phyloP scores from a whole-genome alignment of 805 yeast species.

The Ogataea polymorpha region DNA sequence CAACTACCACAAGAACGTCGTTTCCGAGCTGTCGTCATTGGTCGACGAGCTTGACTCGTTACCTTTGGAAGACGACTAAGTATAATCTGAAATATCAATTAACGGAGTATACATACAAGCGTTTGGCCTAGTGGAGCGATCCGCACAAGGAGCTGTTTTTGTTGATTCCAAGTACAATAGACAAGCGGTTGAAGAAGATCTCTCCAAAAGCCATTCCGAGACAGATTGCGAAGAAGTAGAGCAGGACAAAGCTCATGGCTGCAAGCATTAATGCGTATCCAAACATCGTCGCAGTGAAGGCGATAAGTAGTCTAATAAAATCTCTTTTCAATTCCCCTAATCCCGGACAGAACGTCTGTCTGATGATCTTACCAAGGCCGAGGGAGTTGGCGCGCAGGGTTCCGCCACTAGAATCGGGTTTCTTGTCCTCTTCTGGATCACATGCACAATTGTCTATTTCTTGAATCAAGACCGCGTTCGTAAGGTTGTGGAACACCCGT shows the following conservation, averaged over 20 bases:
- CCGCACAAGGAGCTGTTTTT: slow-evolving; percentile 33
- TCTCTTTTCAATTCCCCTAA: slow-evolving; percentile 45
- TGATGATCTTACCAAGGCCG: slow-evolving; percentile 14
- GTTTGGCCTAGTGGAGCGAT: slow-evolving; percentile 23
- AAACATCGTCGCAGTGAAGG: slow-evolving; percentile 61
- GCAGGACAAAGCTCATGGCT: slow-evolving; percentile 65
- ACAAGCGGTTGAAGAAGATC: slow-evolving; percentile 60
- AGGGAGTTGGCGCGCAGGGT: slow-evolving; percentile 8
- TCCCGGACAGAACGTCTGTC: slow-evolving; percentile 35
- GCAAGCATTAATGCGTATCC: slow-evolving; percentile 76
- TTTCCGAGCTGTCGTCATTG: slow-evolving; percentile 43
- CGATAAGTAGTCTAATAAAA: slow-evolving; percentile 49
- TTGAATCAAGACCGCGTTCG: slow-evolving; percentile 29
- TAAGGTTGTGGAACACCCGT: slow-evolving; percentile 51
- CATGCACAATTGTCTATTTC: slow-evolving; percentile 35
- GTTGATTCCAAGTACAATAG: slow-evolving; percentile 38
- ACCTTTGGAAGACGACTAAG: slow-evolving; percentile 41
- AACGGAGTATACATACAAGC: background rate
- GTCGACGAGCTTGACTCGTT: slow-evolving; percentile 43
- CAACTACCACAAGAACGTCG: slow-evolving; percentile 57
- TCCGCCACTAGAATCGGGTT: slow-evolving; percentile 13
- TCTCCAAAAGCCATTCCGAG: slow-evolving; percentile 70
- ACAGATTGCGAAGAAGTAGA: slow-evolving; percentile 71
- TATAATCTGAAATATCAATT: background rate
- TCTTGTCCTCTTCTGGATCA: slow-evolving; percentile 29